Evolutionary conservation across 257 asterid species (phyloP), one percentile per base, ranked within the genome.

Genomic region (Verbena officinalis): DNA sequence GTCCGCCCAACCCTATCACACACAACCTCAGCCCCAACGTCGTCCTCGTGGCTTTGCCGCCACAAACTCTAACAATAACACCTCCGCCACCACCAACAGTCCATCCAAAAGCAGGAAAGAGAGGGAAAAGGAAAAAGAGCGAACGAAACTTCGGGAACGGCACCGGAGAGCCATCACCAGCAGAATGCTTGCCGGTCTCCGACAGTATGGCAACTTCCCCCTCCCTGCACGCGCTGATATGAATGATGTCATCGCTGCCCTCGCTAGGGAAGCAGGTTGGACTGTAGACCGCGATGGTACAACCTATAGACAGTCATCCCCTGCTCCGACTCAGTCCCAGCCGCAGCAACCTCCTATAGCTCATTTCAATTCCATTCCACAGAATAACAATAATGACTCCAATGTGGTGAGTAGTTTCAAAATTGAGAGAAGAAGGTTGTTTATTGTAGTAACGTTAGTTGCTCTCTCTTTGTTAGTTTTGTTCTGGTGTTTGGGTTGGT

Each of bases 11-110:
- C 72, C 70, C 36, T 40, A 70, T 68, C 81, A 62, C 49, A 44
- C 73, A 52, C 79, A 75, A 19, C 67, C 78, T 14, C 86, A 73
- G 38, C 81, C 80, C 20, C 83, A 67, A 20, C 87, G 95, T 55
- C 89, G 95, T 60, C 95, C 83, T 23, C 95, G 95, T 16, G 95
- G 95, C 64, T 86, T 86, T 34, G 95, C 95, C 16, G 95, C 85
- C 72, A 80, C 86, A 3, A 77, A 67, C 68, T 44, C 81, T 62
- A 30, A 60, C 52, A 55, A 50, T 24, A 71, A 60, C 64, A 43
- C 56, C 42, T 33, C 74, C 23, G 38, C 78, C 52, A 38, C 62
- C 59, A 24, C 70, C 54, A 43, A 51, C 45, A 3, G 69, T 38
- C 66, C 75, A 4, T 52, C 66, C 38, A 85, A 76, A 24, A 76